Conservation (phyloP, 306 rosid species). For the Ochetophila trinervis region DNA sequence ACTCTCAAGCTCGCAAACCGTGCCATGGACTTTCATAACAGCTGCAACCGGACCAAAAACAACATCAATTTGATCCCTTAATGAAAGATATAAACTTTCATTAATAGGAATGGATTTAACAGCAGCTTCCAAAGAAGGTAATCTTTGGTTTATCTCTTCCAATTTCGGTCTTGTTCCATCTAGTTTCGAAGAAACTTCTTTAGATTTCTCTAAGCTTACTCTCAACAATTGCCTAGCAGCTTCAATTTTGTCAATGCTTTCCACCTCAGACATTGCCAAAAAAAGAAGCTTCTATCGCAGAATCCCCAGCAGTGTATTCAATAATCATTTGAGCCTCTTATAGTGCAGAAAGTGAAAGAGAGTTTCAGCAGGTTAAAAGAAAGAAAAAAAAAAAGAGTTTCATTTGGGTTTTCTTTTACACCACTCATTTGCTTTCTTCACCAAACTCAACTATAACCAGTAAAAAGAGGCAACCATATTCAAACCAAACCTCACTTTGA, state of each 20-base stretch:
- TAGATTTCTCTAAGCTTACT: constrained; percentile 55
- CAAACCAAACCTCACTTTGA: constrained; percentile 74
- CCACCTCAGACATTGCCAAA: constrained; percentile 41
- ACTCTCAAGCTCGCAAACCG: constrained; percentile 53
- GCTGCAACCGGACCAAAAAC: constrained; percentile 68
- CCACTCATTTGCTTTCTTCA: constrained; percentile 43
- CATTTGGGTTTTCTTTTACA: constrained; percentile 38
- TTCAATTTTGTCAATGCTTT: constrained; percentile 37
- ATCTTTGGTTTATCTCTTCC: constrained; percentile 38
- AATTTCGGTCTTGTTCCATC: constrained; percentile 50
- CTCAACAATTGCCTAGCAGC: constrained; percentile 46
- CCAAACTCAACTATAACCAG: constrained; percentile 77
- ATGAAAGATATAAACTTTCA: constrained; percentile 26
- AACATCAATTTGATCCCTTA: constrained; percentile 43
- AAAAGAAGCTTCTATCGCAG: constrained; percentile 9
- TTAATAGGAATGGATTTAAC: constrained; percentile 24
- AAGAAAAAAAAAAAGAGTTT: not conserved
- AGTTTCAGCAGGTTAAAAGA: constrained; percentile 16
- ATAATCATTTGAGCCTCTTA: constrained; percentile 20
- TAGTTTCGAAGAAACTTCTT: constrained; percentile 38
- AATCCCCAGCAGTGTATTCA: constrained; percentile 23
- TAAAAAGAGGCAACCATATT: constrained; percentile 31
- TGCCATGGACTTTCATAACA: constrained; percentile 43
- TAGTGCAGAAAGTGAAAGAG: constrained; percentile 25
- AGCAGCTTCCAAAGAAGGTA: constrained; percentile 45